A percentile compares a stretch with the other conserved stretches of the same genome.
phyloP scores from a whole-genome alignment of 495 filamentous ascomycete species.

The Cenococcum geophilum region DNA sequence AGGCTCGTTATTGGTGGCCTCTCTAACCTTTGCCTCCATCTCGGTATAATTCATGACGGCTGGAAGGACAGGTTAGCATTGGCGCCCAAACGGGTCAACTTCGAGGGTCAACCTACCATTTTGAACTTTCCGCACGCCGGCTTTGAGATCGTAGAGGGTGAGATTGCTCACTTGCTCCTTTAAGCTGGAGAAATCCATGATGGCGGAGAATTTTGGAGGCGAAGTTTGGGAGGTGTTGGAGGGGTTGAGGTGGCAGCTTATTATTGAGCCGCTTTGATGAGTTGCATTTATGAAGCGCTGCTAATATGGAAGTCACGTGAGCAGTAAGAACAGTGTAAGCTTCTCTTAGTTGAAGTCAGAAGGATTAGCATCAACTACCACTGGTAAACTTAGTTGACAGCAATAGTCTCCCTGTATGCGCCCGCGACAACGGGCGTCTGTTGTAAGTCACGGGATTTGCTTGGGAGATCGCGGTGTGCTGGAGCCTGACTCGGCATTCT shows the following conservation, averaged over 20 bases:
- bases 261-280: neutral
- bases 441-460: no score
- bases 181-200: constrained; percentile 80
- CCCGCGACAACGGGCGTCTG: no score
- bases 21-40: constrained; percentile 88
- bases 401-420: no score
- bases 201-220: neutral
- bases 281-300: no score
- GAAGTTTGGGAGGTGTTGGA: neutral
- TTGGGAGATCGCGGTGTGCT: no score
- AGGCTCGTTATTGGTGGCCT: constrained; percentile 29
- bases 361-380: no score
- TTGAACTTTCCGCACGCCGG: constrained; percentile 92
- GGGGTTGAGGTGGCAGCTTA: neutral
- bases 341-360: no score
- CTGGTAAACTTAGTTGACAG: no score
- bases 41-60: constrained; percentile 99
- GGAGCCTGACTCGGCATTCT: no score
- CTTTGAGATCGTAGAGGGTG: constrained; percentile 94
- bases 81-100: constrained; percentile 17
- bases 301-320: no score
- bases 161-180: constrained; percentile 89
- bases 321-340: no score
- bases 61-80: constrained; percentile 40
- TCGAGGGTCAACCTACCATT: constrained; percentile 66